These are phyloP conservation scores for Melanopsichium pennsylvanicum DNA, from an alignment of 1,284 basidiomycete genomes.

Conservation along the genomic window DNA sequence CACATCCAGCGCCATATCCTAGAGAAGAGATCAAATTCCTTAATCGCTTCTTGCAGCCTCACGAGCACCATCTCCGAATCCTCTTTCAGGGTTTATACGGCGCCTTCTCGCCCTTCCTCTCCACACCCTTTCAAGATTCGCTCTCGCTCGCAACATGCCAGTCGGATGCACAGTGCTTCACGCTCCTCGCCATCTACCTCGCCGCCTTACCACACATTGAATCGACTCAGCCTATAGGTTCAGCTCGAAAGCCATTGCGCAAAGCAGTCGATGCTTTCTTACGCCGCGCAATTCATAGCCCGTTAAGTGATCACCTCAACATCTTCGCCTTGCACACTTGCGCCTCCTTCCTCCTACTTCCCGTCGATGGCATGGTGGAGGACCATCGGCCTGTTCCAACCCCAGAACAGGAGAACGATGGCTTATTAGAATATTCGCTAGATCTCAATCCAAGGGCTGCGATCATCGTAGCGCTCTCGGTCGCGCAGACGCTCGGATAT, in stretches of 20 bases:
- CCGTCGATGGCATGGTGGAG: slow-evolving; percentile 30
- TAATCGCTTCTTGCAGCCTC: slow-evolving; percentile 9
- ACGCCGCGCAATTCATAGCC: slow-evolving; percentile 26
- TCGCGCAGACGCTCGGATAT: slow-evolving; percentile 31
- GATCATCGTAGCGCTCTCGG: slow-evolving; percentile 29
- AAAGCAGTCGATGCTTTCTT: slow-evolving; percentile 29
- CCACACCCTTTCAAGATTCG: slow-evolving; percentile 26
- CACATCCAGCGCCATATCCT: slow-evolving; percentile 2
- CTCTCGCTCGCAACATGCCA: slow-evolving; percentile 17
- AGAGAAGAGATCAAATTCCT: slow-evolving; percentile 22
- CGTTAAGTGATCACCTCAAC: slow-evolving; percentile 30
- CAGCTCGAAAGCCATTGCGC: slow-evolving; percentile 13
- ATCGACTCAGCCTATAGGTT: slow-evolving; percentile 5
- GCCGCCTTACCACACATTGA: slow-evolving; percentile 34
- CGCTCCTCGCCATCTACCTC: slow-evolving; percentile 34
- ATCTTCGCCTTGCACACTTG: slow-evolving; percentile 40
- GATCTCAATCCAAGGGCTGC: slow-evolving; percentile 41
- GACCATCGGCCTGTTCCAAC: slow-evolving; percentile 18
- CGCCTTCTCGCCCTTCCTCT: slow-evolving; percentile 36
- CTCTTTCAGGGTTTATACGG: slow-evolving; percentile 39
- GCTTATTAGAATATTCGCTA: slow-evolving; percentile 25
- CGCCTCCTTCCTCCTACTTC: slow-evolving; percentile 31
- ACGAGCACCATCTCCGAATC: slow-evolving; percentile 16
- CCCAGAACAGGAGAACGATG: slow-evolving; percentile 31
- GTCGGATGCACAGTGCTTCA: slow-evolving; percentile 25